Evolutionary conservation across 805 yeast genomes (phyloP), one percentile per base, ranked within the genome.

Genomic region (Naumovozyma baii): DNA sequence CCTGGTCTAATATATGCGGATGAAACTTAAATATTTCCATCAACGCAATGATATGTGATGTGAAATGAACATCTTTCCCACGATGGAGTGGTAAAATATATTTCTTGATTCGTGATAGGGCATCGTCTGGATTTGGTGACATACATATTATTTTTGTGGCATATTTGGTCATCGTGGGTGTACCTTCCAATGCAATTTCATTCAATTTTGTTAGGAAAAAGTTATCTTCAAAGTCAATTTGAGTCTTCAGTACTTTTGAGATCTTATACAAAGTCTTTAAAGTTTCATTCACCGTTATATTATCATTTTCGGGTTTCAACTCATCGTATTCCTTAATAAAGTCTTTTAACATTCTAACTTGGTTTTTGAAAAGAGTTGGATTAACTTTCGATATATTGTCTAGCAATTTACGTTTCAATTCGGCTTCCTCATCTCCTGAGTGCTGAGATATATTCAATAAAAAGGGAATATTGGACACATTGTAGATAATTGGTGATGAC

Each of bases 361-460:
- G 83, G 26, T 70, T 69, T 48, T 73, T 74, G 54, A 86, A 70
- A 1, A 80, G 76, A 12, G 71, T 69, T 0, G 95, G 95, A 35
- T 73, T 63, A 3, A 72, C 66, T 2, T 57, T 50, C 0, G 94
- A 77, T 2, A 83, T 72, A 32, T 72, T 67, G 42, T 76, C 78
- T 18, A 85, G 59, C 3, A 82, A 46, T 36, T 69, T 74, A 40
- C 76, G 73, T 39, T 51, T 59, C 70, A 19, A 60, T 46, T 5
- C 57, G 37, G 31, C 52, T 47, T 47, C 63, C 51, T 10, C 57
- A 48, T 57, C 36, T 37, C 72, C 62, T 28, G 67, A 50, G 13
- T 33, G 36, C 2, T 43, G 40, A 2, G 50, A 39, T 5, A 41
- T 18, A 29, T 48, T 67, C n/a, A 83, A 58, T 3, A 83, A 59